These are phyloP conservation scores for Epichloe brachyelytri DNA, from an alignment of 2,329 filamentous ascomycete species.

Conservation along the genomic window DNA sequence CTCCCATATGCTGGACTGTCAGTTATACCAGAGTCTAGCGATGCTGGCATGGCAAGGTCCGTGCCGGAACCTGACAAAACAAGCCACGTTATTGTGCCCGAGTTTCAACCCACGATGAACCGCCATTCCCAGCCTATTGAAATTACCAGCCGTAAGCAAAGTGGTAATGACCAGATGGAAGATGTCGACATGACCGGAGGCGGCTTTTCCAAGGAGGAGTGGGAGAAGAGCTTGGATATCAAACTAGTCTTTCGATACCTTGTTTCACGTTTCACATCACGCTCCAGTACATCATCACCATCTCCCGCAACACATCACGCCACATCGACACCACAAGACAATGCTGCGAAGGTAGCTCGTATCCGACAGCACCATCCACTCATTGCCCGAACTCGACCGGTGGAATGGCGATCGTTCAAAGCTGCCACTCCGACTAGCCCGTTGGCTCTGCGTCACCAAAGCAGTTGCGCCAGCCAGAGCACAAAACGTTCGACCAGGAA, in stretches of 20 bases:
- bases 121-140: constrained; percentile 23
- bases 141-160: constrained; percentile 19
- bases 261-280: constrained; percentile 56
- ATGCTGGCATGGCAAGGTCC: constrained; percentile 17
- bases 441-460: constrained; percentile 33
- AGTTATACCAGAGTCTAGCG: constrained; percentile 41
- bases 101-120: constrained; percentile 36
- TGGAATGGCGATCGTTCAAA: constrained; percentile 45
- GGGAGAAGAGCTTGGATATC: constrained; percentile 86
- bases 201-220: constrained; percentile 61
- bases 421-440: constrained; percentile 36
- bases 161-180: constrained; percentile 11
- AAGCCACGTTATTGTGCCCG: constrained; percentile 16
- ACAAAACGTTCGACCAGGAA: constrained; percentile 58
- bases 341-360: constrained; percentile 64
- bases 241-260: constrained; percentile 86
- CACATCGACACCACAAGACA: constrained; percentile 44
- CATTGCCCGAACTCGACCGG: constrained; percentile 43
- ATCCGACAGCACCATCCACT: constrained; percentile 85
- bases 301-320: constrained; percentile 34
- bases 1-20: constrained; percentile 71
- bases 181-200: constrained; percentile 14
- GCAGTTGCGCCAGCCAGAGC: constrained; percentile 80
- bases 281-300: constrained; percentile 27
- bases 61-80: constrained; percentile 11